Conservation (phyloP, 2,329 filamentous ascomycete species). For the Colletotrichum destructivum region DNA sequence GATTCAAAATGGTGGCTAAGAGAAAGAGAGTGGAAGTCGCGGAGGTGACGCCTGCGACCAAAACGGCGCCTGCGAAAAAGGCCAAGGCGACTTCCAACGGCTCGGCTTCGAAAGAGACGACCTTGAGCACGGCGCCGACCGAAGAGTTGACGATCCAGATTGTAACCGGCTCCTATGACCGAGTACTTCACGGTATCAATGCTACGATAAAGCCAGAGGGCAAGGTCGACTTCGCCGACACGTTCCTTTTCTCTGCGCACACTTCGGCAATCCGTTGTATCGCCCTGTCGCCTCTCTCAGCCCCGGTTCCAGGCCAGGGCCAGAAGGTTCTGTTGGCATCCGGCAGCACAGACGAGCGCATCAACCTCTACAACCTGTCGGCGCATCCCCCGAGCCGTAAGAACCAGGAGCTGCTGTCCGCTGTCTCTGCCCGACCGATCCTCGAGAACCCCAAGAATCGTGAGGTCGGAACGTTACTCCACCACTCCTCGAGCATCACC, state of each 20-base stretch:
- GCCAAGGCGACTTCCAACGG: slow-evolving; percentile 46
- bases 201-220: slow-evolving; percentile 72
- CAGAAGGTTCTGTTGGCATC: slow-evolving; percentile 92
- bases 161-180: slow-evolving; percentile 93
- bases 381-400: slow-evolving; percentile 73
- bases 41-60: slow-evolving; percentile 45
- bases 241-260: slow-evolving; percentile 96
- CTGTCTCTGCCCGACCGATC: slow-evolving; percentile 80
- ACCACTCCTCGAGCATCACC: slow-evolving; percentile 89
- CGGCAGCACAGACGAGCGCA: slow-evolving; percentile 91
- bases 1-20: slow-evolving; percentile 59
- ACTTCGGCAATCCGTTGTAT: slow-evolving; percentile 90
- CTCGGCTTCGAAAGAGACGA: slow-evolving; percentile 29
- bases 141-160: slow-evolving; percentile 81
- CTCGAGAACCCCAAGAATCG: slow-evolving; percentile 89
- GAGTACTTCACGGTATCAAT: slow-evolving; percentile 90
- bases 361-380: slow-evolving; percentile 95
- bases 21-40: slow-evolving; percentile 61
- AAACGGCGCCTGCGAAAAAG: slow-evolving; percentile 51
- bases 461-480: slow-evolving; percentile 87
- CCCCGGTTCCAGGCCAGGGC: slow-evolving; percentile 70
- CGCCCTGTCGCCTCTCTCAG: slow-evolving; percentile 84
- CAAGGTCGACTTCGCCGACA: slow-evolving; percentile 82
- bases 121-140: slow-evolving; percentile 23
- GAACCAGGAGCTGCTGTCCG: slow-evolving; percentile 73